A percentile compares a stretch with the other conserved stretches of the same genome.
Conservation (phyloP, 1,139 yeast genomes). For the Suzukiozyma palmioleophila region DNA sequence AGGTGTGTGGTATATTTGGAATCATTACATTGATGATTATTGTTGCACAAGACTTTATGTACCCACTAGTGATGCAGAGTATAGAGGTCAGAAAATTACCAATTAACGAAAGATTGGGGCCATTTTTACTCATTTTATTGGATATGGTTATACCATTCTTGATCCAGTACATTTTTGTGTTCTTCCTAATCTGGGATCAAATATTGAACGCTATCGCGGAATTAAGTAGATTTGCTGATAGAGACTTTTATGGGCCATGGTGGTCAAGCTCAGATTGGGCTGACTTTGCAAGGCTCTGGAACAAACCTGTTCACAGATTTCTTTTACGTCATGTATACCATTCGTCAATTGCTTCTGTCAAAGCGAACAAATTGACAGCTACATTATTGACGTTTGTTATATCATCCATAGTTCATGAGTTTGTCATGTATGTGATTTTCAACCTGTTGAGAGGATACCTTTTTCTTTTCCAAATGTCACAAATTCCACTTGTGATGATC, state of each 20-base stretch:
- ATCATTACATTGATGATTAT: conserved; percentile 78
- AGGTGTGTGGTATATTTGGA: conserved; percentile 79
- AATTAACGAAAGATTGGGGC: conserved; percentile 39
- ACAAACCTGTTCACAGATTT: conserved; percentile 90
- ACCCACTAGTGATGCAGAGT: conserved; percentile 69
- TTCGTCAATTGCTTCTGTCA: conserved; percentile 75
- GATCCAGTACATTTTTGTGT: conserved; percentile 69
- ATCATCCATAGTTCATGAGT: conserved; percentile 81
- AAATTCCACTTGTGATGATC: conserved; percentile 60
- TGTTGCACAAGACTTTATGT: conserved; percentile 73
- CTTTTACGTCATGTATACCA: conserved; percentile 91
- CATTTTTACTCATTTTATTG: conserved; percentile 59
- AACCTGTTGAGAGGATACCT: conserved; percentile 76
- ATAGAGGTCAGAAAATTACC: conserved; percentile 46
- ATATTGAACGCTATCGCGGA: conserved; percentile 88
- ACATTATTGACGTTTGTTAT: conserved; percentile 77
- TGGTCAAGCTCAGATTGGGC: conserved; percentile 97
- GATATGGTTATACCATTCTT: conserved; percentile 80
- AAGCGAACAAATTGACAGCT: conserved; percentile 62
- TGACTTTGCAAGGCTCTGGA: conserved; percentile 92
- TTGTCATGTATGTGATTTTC: conserved; percentile 88
- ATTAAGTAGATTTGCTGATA: conserved; percentile 77
- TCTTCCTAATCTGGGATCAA: conserved; percentile 92
- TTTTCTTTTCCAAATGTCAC: conserved; percentile 77
- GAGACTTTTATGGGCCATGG: conserved; percentile 95